phyloP scores from a whole-genome alignment of 225 moss, liverwort and hornwort species.

The Thuidium tamariscinum region DNA sequence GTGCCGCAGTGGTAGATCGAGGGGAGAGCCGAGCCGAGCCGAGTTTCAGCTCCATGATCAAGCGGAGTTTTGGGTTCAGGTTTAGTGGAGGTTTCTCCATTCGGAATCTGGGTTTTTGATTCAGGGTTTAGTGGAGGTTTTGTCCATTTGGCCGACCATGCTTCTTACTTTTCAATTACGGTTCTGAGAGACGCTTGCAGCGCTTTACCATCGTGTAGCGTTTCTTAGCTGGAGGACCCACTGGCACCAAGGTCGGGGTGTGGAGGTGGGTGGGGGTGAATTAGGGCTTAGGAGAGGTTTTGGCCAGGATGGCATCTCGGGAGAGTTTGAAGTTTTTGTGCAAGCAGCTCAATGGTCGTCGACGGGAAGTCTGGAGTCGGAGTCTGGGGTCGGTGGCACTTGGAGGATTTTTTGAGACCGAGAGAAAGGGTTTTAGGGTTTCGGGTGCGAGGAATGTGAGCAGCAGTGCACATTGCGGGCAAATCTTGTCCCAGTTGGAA shows the following conservation, averaged over 20 bases:
- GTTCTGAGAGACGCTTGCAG: background rate
- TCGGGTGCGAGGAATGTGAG: slow-evolving; percentile 21
- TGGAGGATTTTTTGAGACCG: background rate
- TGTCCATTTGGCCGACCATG: background rate
- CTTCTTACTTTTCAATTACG: background rate
- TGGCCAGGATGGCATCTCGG: slow-evolving; percentile 9
- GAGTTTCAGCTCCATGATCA: background rate
- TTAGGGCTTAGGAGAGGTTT: slow-evolving; percentile 1
- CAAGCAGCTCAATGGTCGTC: slow-evolving; percentile 6
- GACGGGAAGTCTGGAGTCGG: background rate
- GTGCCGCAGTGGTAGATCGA: background rate
- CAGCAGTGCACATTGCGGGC: slow-evolving; percentile 10
- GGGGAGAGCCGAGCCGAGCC: background rate
- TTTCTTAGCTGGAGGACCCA: background rate
- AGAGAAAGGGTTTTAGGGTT: background rate
- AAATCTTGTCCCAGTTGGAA: slow-evolving; percentile 43
- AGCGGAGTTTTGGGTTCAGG: background rate
- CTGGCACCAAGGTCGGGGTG: background rate
- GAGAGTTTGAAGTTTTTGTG: slow-evolving; percentile 10
- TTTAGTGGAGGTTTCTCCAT: background rate
- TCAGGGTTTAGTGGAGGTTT: background rate
- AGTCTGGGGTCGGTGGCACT: slow-evolving; percentile 1
- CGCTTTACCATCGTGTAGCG: background rate
- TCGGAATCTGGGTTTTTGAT: background rate
- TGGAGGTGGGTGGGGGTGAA: background rate